Base-by-base conservation (phyloP, 169 alveolate species). In the Plasmodium coatneyi region DNA sequence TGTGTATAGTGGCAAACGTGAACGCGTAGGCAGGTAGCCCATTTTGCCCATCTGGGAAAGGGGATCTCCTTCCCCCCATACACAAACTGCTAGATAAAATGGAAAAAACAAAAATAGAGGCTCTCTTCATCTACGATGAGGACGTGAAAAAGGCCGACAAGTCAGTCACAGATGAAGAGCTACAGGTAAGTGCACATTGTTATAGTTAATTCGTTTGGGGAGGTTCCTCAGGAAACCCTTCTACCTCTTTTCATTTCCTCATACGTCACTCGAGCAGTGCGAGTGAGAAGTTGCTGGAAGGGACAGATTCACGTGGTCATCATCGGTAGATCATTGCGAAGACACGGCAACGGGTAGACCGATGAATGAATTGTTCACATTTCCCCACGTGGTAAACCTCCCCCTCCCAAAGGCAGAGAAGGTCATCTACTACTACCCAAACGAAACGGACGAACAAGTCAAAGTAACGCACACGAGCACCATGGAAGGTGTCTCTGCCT, bases 401-500 rank as follows among this genome's bases (percentile, higher is more conserved):
- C 36, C 76, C 41, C 3, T 30, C 72, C 74, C 12, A 16, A 49
- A 86, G 93, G 93, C 87, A 39, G 93, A 78, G 54, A 87, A 87
- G 71, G 82, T 87, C 7, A 70, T 87, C 60, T 87, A 87, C 25
- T 87, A 87, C 54, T 87, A 78, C 41, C 93, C 93, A 7, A 12
- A 78, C 25, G 93, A 87, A 79, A 79, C 79, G 2, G 82, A 87
- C 25, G 82, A 76, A 6, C 79, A 78, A 16, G 32, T 71, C 30
- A 87, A 87, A n/a, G 93, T 87, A 10, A 54, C 89, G 22, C 93
- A 87, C 49, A 49, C 93, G 10, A 87, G 93, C 54, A 66, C 89
- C 7, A 87, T 87, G 93, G 93, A 87, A 79, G 93, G 93, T 14
- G 49, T 87, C 10, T 87, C 93, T 28, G 70, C 82, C 25, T 87